phyloP scores from a whole-genome alignment of 2,329 filamentous ascomycete species.

The Hirsutella rhossiliensis region DNA sequence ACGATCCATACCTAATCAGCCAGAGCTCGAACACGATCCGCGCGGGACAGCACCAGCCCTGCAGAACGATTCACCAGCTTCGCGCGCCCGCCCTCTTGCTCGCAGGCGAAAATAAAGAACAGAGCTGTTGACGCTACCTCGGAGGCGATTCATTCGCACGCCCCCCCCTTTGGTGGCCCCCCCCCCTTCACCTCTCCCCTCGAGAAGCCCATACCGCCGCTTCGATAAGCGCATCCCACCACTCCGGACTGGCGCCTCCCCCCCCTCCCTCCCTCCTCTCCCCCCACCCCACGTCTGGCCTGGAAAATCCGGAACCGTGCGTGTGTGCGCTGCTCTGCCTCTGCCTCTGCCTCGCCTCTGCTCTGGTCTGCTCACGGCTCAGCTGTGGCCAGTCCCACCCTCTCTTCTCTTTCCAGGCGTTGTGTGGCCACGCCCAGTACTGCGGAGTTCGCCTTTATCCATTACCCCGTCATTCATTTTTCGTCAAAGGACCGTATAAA shows the following conservation, averaged over 20 bases:
- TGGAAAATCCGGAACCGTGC: conserved; percentile 4
- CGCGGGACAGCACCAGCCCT: neutral
- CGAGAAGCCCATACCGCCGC: conserved; percentile 13
- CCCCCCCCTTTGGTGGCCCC: conserved; percentile 11
- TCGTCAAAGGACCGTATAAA: conserved; percentile 13
- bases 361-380: conserved; percentile 3
- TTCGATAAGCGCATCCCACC: conserved; percentile 12
- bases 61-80: neutral
- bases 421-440: conserved; percentile 5
- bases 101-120: neutral
- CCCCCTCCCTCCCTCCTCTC: neutral
- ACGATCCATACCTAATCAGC: neutral
- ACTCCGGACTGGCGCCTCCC: conserved; percentile 4
- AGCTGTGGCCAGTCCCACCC: conserved; percentile 2
- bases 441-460: conserved; percentile 13
- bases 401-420: conserved; percentile 1
- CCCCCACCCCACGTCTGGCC: conserved; percentile 1
- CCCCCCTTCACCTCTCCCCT: conserved; percentile 6
- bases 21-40: neutral
- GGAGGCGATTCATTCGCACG: conserved; percentile 16
- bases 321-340: neutral
- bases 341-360: neutral
- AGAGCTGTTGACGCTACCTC: conserved; percentile 12
- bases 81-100: neutral
- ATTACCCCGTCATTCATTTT: conserved; percentile 17